Conservation (phyloP, 352 stramenopile species). For the Phytopythium helicoides region DNA sequence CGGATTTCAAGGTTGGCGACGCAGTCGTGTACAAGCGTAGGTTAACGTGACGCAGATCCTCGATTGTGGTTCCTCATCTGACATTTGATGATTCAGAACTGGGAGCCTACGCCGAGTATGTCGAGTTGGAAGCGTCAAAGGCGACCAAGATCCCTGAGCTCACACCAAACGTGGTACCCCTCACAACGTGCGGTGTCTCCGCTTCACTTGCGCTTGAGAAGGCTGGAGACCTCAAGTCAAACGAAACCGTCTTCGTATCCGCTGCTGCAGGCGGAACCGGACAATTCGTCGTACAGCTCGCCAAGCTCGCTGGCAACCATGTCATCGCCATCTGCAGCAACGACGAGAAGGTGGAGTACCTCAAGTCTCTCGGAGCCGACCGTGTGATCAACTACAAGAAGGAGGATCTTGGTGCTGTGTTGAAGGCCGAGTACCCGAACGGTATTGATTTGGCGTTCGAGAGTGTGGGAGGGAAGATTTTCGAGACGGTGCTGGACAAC, state of each 20-base stretch:
- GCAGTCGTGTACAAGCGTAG: conserved; percentile 42
- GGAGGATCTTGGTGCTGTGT: conserved; percentile 26
- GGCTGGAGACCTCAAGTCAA: conserved; percentile 44
- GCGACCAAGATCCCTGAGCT: conserved; percentile 28
- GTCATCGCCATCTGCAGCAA: conserved; percentile 62
- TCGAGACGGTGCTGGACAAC: conserved; percentile 41
- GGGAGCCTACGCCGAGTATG: conserved; percentile 54
- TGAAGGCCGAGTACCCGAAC: conserved; percentile 37
- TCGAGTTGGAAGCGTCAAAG: conserved; percentile 23
- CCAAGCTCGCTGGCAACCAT: conserved; percentile 52
- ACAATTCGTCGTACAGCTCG: conserved; percentile 80
- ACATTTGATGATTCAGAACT: conserved; percentile 19
- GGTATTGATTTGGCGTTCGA: conserved; percentile 39
- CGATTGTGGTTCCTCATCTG: not conserved
- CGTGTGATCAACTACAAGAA: conserved; percentile 76
- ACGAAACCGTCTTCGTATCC: conserved; percentile 32
- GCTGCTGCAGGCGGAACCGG: conserved; percentile 63
- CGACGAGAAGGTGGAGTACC: conserved; percentile 67
- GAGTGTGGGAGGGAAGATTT: conserved; percentile 28
- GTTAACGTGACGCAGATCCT: not conserved
- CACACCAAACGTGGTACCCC: conserved; percentile 22
- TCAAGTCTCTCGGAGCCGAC: conserved; percentile 42
- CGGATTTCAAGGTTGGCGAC: conserved; percentile 30
- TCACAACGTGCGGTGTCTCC: conserved; percentile 41
- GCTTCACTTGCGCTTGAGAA: conserved; percentile 48